phyloP scores from a whole-genome alignment of 1,139 yeast species.

The Yarrowia galli region DNA sequence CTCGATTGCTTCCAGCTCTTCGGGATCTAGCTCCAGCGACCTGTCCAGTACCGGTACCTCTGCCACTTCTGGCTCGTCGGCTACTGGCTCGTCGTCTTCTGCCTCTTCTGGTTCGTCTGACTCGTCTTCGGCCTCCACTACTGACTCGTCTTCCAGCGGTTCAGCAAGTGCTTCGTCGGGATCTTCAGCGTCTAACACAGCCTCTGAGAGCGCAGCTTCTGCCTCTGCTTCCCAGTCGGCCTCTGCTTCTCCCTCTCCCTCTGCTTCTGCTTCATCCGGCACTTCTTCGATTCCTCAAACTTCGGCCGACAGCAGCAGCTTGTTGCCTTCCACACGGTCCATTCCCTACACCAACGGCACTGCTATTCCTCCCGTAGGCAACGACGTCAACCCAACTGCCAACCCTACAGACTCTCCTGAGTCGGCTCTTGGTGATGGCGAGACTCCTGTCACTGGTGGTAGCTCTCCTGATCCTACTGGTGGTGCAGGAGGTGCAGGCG shows the following conservation, averaged over 20 bases:
- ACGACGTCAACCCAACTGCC: background rate
- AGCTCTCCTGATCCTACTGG: background rate
- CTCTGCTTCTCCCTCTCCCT: slow-evolving; percentile 8
- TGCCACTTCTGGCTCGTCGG: slow-evolving; percentile 25
- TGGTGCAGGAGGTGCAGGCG: background rate
- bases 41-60: slow-evolving; percentile 3
- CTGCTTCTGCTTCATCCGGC: background rate
- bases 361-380: background rate
- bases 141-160: slow-evolving; percentile 9
- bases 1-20: background rate
- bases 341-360: slow-evolving; percentile 22
- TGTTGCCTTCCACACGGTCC: slow-evolving; percentile 14
- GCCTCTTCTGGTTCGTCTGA: slow-evolving; percentile 13
- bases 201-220: slow-evolving; percentile 4
- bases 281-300: slow-evolving; percentile 13
- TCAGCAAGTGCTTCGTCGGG: slow-evolving; percentile 19
- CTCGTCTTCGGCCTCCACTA: slow-evolving; percentile 11
- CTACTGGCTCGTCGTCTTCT: slow-evolving; percentile 12
- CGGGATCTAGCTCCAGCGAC: slow-evolving; percentile 5
- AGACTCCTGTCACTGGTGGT: background rate
- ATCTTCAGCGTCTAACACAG: background rate
- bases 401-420: slow-evolving; percentile 15
- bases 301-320: background rate
- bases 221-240: background rate
- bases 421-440: slow-evolving; percentile 3